Evolutionary conservation across 208 protist species (phyloP), one percentile per base, ranked within the genome.

Genomic region (Wallacemonas collosoma): DNA sequence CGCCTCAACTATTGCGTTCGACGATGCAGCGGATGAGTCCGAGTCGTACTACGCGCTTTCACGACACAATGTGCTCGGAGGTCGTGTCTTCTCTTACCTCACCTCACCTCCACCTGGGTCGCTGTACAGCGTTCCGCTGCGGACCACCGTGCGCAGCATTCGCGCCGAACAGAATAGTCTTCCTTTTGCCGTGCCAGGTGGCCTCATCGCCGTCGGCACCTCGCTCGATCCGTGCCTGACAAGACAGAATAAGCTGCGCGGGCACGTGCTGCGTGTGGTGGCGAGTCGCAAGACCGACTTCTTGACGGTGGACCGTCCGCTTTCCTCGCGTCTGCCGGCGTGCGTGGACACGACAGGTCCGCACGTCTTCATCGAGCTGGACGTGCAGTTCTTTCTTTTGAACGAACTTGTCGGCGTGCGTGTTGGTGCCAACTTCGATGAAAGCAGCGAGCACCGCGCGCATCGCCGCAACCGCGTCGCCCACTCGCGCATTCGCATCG

Each of bases 151-250:
- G 56, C 72, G 99, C 17, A 95, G 96, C 0, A 90, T 99, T 7
- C 97, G 96, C 75, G 90, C 98, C 53, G 98, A 99, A 85, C 80
- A 98, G 43, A 99, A 99, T 82, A 81, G 91, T 17, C 88, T 99
- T 8, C 88, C 99, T 85, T 99, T 97, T 77, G 99, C 99, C 72
- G 97, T 99, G 12, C 98, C 99, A 43, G 99, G 99, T 71, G 98
- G 99, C 36, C 85, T 99, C 39, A 99, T 99, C 86, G 98, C 98
- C 74, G 93, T 99, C 15, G 99, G 99, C 56, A 99, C 99, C 43
- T 97, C 97, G 48, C 99, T 99, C 51, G 99, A 99, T 89, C 99
- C 99, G n/a, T 98, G 96, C 11, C 90, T 99, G 5, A 99, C 98
- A 39, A 89, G 98, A 36, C 96, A 98, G 38, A 98, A 99, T 87